phyloP scores from a whole-genome alignment of 2,329 filamentous ascomycete species.

The Chalara sp. region DNA sequence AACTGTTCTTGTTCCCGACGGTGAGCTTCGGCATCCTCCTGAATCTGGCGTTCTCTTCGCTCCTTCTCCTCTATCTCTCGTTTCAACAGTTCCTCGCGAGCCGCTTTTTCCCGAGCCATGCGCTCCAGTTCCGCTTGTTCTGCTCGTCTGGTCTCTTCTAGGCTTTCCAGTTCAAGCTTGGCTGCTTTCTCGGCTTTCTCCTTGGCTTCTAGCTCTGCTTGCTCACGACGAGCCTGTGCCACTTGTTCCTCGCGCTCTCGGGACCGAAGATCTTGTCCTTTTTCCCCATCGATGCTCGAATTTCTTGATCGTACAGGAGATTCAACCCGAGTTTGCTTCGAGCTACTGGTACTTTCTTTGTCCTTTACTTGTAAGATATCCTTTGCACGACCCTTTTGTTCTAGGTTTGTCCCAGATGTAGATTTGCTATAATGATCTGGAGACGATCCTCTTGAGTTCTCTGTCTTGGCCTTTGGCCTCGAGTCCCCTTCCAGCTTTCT shows the following conservation, averaged over 20 bases:
- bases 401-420: slow-evolving; percentile 15
- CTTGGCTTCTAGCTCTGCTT: slow-evolving; percentile 10
- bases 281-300: slow-evolving; percentile 3
- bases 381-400: slow-evolving; percentile 11
- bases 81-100: slow-evolving; percentile 30
- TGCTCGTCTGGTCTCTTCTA: slow-evolving; percentile 20
- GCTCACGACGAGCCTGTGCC: slow-evolving; percentile 29
- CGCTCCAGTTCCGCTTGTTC: slow-evolving; percentile 20
- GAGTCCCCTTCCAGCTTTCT: slow-evolving; percentile 48
- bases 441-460: slow-evolving; percentile 19
- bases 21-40: slow-evolving; percentile 20
- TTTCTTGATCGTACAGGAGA: slow-evolving; percentile 4
- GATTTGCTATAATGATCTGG: slow-evolving; percentile 17
- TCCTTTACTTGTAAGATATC: slow-evolving; percentile 8
- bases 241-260: slow-evolving; percentile 33
- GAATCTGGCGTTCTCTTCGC: slow-evolving; percentile 19
- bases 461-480: slow-evolving; percentile 14
- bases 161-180: slow-evolving; percentile 25
- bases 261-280: slow-evolving; percentile 6
- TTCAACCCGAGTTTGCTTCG: slow-evolving; percentile 7
- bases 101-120: slow-evolving; percentile 19
- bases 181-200: slow-evolving; percentile 5
- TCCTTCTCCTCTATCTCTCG: slow-evolving; percentile 21
- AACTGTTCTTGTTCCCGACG: slow-evolving; percentile 27
- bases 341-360: slow-evolving; percentile 2